Evolutionary conservation across 805 yeast genomes (phyloP).

Genomic region (Nakazawaea wickerhamii): DNA sequence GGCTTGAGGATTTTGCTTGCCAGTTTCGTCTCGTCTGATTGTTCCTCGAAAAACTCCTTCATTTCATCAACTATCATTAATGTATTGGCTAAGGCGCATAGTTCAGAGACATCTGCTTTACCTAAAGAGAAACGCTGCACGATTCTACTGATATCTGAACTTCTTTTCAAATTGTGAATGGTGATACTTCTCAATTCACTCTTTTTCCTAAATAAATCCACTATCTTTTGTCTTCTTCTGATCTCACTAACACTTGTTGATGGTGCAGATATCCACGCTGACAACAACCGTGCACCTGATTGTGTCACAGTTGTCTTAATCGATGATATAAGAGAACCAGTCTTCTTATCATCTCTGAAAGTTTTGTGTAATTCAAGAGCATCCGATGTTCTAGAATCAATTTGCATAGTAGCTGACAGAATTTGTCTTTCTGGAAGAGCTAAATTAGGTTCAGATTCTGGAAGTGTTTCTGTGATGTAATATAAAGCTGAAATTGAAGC

Average conservation of each 20-base stretch:
- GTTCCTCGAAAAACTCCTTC: neutral
- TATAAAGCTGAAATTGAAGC: slow-evolving; percentile 60
- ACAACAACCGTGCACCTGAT: slow-evolving; percentile 74
- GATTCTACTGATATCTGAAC: slow-evolving; percentile 55
- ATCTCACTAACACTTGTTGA: slow-evolving; percentile 55
- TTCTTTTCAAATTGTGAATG: slow-evolving; percentile 32
- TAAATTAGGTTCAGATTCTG: slow-evolving; percentile 56
- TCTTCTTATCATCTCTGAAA: slow-evolving; percentile 47
- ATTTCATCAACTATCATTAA: slow-evolving; percentile 6
- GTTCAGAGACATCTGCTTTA: slow-evolving; percentile 25
- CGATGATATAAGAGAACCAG: slow-evolving; percentile 67
- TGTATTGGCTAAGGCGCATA: slow-evolving; percentile 22
- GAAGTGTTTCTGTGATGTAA: slow-evolving; percentile 71
- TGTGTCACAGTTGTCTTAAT: slow-evolving; percentile 72
- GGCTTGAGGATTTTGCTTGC: slow-evolving; percentile 22
- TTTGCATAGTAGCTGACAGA: slow-evolving; percentile 54
- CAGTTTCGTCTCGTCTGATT: slow-evolving; percentile 18
- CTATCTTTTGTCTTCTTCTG: slow-evolving; percentile 46
- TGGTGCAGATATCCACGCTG: slow-evolving; percentile 82
- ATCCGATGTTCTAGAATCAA: slow-evolving; percentile 74
- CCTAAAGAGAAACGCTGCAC: slow-evolving; percentile 50
- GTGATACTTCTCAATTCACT: slow-evolving; percentile 25
- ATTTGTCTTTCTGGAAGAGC: slow-evolving; percentile 60
- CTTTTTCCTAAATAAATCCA: slow-evolving; percentile 35
- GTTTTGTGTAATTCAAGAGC: slow-evolving; percentile 69